These are phyloP conservation scores for Paramecium bursaria DNA, from an alignment of 73 alveolate species.

Conservation along the genomic window DNA sequence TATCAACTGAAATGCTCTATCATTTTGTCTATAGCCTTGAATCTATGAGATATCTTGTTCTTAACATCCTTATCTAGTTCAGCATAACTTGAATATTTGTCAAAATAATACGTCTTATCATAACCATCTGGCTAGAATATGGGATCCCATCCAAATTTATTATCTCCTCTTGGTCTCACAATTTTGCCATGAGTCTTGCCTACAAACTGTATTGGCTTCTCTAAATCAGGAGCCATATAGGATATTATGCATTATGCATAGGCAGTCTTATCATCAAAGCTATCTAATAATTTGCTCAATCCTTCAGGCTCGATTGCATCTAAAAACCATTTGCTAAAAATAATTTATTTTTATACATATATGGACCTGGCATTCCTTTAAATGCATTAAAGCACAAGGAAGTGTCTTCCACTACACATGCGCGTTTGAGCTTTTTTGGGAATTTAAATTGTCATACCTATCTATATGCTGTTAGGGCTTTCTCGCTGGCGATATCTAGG, in stretches of 20 bases:
- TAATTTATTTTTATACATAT: slow-evolving; percentile 71
- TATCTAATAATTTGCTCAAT: slow-evolving; percentile 83
- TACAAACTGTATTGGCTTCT: slow-evolving; percentile 88
- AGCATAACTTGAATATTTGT: slow-evolving; percentile 68
- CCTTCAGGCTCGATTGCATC: slow-evolving; percentile 87
- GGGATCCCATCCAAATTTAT: slow-evolving; percentile 97
- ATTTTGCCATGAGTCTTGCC: slow-evolving; percentile 92
- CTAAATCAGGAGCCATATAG: slow-evolving; percentile 68
- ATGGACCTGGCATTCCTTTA: slow-evolving; percentile 97
- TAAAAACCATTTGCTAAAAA: slow-evolving; percentile 82
- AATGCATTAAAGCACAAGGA: slow-evolving; percentile 92
- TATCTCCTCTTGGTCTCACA: slow-evolving; percentile 93
- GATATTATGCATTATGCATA: slow-evolving; percentile 94
- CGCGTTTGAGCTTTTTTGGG: slow-evolving; percentile 58
- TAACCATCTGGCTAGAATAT: slow-evolving; percentile 89
- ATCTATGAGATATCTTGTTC: slow-evolving; percentile 90
- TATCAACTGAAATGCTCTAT: slow-evolving; percentile 50
- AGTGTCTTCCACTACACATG: slow-evolving; percentile 92
- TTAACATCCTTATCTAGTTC: slow-evolving; percentile 88
- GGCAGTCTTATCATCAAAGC: slow-evolving; percentile 94
- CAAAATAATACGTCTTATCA: slow-evolving; percentile 74
- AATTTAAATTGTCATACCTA: slow-evolving; percentile 63
- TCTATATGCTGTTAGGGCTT: slow-evolving; percentile 76
- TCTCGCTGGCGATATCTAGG: slow-evolving; percentile 87
- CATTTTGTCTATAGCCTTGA: slow-evolving; percentile 78